A percentile compares a stretch with the other conserved stretches of the same genome.
These are phyloP conservation scores for Raphanus sativus DNA, from an alignment of 345 rosid genomes.

Conservation along the genomic window DNA sequence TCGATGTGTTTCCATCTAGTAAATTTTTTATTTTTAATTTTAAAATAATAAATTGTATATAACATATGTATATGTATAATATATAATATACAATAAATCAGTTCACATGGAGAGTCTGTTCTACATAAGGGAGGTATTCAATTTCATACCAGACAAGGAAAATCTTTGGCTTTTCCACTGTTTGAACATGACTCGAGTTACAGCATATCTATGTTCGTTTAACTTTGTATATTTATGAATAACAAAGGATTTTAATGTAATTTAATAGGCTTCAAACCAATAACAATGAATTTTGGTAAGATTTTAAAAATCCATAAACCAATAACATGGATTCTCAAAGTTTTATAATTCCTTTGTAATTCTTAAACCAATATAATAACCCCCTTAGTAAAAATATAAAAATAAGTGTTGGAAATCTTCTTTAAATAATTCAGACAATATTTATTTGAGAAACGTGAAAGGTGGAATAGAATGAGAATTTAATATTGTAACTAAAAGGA, in stretches of 20 bases:
- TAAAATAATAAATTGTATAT: neutral
- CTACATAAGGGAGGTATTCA: constrained; percentile 37
- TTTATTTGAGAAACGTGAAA: constrained; percentile 11
- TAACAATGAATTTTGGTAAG: no score
- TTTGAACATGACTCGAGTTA: constrained; percentile 35
- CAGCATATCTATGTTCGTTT: neutral
- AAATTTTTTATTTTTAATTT: neutral
- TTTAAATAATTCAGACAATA: neutral
- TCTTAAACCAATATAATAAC: no score
- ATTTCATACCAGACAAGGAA: constrained; percentile 39
- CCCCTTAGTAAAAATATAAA: neutral
- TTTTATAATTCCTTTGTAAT: no score
- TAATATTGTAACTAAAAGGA: constrained; percentile 19
- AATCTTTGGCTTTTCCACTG: constrained; percentile 37
- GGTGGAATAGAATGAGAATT: constrained; percentile 13
- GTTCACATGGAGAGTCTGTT: constrained; percentile 43
- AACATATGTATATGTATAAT: constrained; percentile 26
- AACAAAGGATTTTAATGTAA: no score
- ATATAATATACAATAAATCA: constrained; percentile 41
- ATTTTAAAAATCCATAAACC: no score
- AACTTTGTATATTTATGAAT: no score
- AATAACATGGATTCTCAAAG: no score
- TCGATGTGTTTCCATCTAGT: constrained; percentile 28
- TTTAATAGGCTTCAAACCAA: no score
- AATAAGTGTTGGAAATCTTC: neutral